Evolutionary conservation across 2,329 filamentous ascomycete genomes (phyloP).

Genomic region (Volutella citrinella): DNA sequence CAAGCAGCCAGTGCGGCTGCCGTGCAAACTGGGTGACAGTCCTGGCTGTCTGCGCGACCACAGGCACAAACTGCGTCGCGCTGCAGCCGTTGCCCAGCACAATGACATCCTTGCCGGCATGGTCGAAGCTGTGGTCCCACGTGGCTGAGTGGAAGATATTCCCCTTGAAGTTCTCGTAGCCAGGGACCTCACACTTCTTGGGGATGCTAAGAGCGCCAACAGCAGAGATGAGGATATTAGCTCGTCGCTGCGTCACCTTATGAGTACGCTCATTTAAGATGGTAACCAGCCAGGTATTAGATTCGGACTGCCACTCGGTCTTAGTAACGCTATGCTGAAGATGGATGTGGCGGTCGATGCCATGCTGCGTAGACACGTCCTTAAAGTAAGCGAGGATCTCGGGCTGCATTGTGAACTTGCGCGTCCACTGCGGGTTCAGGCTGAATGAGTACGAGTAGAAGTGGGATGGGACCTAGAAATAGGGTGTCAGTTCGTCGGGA

Average conservation of each 20-base stretch:
- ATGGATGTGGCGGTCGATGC: slow-evolving; percentile 16
- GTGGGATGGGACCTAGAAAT: slow-evolving; percentile 21
- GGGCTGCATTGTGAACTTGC: slow-evolving; percentile 22
- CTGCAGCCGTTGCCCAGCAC: slow-evolving; percentile 24
- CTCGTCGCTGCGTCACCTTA: not conserved
- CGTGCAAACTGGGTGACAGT: slow-evolving; percentile 45
- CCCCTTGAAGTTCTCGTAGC: slow-evolving; percentile 16
- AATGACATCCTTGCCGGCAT: slow-evolving; percentile 16
- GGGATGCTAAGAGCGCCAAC: slow-evolving; percentile 22
- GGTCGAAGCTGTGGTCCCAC: slow-evolving; percentile 26
- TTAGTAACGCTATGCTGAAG: slow-evolving; percentile 17
- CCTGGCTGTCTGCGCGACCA: slow-evolving; percentile 14
- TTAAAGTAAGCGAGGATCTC: slow-evolving; percentile 25
- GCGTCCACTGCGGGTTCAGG: slow-evolving; percentile 25
- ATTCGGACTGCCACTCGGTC: slow-evolving; percentile 19
- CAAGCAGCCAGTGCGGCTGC: slow-evolving; percentile 45
- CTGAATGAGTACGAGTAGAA: slow-evolving; percentile 29
- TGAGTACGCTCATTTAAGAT: slow-evolving; percentile 12
- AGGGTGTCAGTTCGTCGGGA: not conserved
- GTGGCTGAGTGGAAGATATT: slow-evolving; percentile 21
- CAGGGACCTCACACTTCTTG: slow-evolving; percentile 19
- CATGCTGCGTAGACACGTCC: slow-evolving; percentile 15
- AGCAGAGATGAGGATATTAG: slow-evolving; percentile 22
- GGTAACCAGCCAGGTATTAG: slow-evolving; percentile 16
- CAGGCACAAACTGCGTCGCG: slow-evolving; percentile 23